Evolutionary conservation across 345 rosid genomes (phyloP).

Genomic region (Eucalyptus pauciflora): DNA sequence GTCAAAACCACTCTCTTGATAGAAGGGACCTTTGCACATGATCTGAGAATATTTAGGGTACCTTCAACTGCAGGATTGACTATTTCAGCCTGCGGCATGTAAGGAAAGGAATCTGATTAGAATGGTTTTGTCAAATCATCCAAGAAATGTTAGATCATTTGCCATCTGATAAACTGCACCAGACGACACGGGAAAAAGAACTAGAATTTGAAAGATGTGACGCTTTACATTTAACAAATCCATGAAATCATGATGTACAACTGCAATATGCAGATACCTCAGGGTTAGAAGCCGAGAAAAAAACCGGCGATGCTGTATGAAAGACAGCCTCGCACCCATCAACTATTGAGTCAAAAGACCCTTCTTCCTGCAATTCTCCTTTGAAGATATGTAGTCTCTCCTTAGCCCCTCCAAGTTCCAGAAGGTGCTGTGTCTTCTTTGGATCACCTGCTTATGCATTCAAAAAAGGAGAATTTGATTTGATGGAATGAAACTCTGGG

Average conservation of each 20-base stretch:
- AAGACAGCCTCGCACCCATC: conserved; percentile 21
- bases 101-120: neutral
- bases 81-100: conserved; percentile 5
- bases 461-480: neutral
- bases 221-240: neutral
- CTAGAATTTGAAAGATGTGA: neutral
- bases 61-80: conserved; percentile 42
- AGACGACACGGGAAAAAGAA: neutral
- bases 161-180: neutral
- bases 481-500: neutral
- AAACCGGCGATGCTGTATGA: conserved; percentile 18
- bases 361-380: conserved; percentile 18
- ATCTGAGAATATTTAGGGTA: conserved; percentile 30
- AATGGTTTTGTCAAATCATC: neutral
- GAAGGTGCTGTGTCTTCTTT: conserved; percentile 14
- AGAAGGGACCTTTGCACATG: conserved; percentile 28
- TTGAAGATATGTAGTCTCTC: conserved; percentile 18
- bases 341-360: conserved; percentile 14
- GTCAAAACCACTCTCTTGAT: conserved; percentile 37
- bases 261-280: neutral
- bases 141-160: neutral
- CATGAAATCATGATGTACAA: neutral
- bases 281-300: neutral
- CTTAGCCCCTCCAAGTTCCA: conserved; percentile 23
- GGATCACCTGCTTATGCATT: conserved; percentile 16